Base-by-base conservation (phyloP, 2,329 filamentous ascomycete genomes). In the Colletotrichum sp. region DNA sequence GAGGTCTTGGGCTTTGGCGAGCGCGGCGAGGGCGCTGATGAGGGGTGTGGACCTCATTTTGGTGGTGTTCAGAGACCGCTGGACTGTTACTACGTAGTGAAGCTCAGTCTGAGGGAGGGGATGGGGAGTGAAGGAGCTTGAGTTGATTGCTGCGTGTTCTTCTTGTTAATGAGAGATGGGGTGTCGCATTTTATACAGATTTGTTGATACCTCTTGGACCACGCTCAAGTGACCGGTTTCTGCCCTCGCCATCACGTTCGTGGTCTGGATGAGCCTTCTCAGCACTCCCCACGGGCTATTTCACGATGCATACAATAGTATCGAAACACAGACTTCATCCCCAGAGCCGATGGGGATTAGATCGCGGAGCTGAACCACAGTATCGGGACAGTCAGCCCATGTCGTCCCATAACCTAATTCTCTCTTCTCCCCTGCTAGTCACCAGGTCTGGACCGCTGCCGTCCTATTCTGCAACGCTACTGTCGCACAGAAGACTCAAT, bases 51-150 rank as follows among this genome's bases (percentile, higher is more conserved):
- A 62, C 10, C 59, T 62, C 59, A 62, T 62, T 3, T 34, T 32
- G 10, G 30, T 13, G 18, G 5, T 62, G 4, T 6, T 6, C 3
- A 13, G 13, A 13, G 18, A 62, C 16, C 3, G 10, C 6, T 13
- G 3, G 59, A 34, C 16, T 1, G 8, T 34, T 12, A 1, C n/a
- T 1, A 21, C 1, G 18, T 21, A 0, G 0, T 32, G 10, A 0
- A 34, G 18, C 10, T 21, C 28, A 10, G 26, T 57, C 24, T 57
- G 13, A 21, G 26, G 18, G 2, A 32, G 28, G n/a, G 28, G 59
- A 0, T 13, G 1, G 28, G 28, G 28, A 12, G 26, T 7, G 32
- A 18, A 9, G 18, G 21, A 30, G 28, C 26, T 32, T 30, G 18
- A 24, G 59, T 21, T 34, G 28, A 30, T 8, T 62, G 59, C 16